Conservation (phyloP, 768 basidiomycete species). For the Porpolomopsis calyptriformis region DNA sequence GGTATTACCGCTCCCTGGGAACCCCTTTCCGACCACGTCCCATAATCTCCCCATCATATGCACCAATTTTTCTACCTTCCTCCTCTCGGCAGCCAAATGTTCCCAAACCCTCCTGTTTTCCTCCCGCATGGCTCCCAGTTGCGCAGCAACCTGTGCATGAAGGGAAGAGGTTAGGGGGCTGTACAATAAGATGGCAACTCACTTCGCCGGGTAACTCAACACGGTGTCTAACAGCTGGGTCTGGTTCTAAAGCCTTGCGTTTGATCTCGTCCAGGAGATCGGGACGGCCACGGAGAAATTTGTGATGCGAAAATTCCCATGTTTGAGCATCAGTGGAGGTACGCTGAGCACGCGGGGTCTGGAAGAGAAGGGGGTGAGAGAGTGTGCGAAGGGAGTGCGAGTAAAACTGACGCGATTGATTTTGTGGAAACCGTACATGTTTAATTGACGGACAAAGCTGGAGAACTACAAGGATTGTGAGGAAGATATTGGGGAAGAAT, state of each 20-base stretch:
- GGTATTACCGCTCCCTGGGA: conserved; percentile 42
- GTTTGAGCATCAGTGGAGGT: conserved; percentile 73
- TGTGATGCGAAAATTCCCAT: conserved; percentile 85
- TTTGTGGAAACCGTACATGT: conserved; percentile 97
- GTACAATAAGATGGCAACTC: conserved; percentile 17
- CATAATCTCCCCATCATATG: conserved; percentile 49
- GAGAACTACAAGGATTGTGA: conserved; percentile 50
- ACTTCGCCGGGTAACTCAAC: conserved; percentile 79
- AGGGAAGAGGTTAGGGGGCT: neutral
- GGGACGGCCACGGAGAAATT: conserved; percentile 70
- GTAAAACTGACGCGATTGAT: conserved; percentile 61
- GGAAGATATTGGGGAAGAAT: neutral
- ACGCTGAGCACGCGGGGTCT: conserved; percentile 77
- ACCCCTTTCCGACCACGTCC: conserved; percentile 49
- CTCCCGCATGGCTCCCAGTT: conserved; percentile 59
- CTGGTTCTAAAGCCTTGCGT: conserved; percentile 75
- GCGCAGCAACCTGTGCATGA: conserved; percentile 39
- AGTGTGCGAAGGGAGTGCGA: conserved; percentile 1
- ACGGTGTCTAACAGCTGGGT: conserved; percentile 58
- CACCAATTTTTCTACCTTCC: conserved; percentile 52
- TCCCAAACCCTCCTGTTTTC: conserved; percentile 60
- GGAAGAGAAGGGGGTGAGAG: conserved; percentile 7
- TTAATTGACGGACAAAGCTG: conserved; percentile 87
- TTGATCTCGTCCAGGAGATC: conserved; percentile 81
- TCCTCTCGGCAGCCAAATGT: conserved; percentile 42